Percentiles rank a stretch among this genome's conserved stretches.
Conservation (phyloP, 2,329 filamentous ascomycete species). For the Blastomyces gilchristii region DNA sequence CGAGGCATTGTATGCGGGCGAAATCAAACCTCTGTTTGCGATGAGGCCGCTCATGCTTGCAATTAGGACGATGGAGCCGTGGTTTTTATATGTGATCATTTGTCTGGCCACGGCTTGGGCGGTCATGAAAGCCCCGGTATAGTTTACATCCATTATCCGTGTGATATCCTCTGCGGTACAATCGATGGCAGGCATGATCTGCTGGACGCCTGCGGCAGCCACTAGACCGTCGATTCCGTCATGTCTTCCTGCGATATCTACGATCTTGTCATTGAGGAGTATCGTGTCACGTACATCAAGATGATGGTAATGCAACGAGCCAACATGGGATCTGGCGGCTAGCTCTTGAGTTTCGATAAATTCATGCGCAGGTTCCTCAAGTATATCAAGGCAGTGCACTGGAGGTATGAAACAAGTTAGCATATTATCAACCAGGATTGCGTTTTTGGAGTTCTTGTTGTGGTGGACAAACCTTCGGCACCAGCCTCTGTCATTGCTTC, state of each 20-base stretch:
- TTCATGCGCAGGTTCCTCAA: conserved; percentile 34
- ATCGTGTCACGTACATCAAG: conserved; percentile 40
- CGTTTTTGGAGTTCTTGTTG: background rate
- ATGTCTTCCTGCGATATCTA: conserved; percentile 9
- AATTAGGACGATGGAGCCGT: conserved; percentile 41
- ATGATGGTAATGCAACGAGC: conserved; percentile 35
- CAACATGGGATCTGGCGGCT: conserved; percentile 27
- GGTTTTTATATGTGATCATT: conserved; percentile 11
- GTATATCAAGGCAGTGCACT: conserved; percentile 42
- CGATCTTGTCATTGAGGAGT: conserved; percentile 18
- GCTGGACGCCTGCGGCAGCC: conserved; percentile 36
- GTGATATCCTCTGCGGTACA: conserved; percentile 33
- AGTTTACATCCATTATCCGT: conserved; percentile 41
- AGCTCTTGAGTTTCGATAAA: conserved; percentile 31
- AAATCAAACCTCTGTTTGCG: conserved; percentile 39
- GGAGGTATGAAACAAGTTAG: conserved; percentile 3
- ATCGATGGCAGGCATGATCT: conserved; percentile 33
- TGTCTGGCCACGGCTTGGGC: conserved; percentile 37
- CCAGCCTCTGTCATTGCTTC: conserved; percentile 41
- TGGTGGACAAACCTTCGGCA: conserved; percentile 31
- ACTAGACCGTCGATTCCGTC: conserved; percentile 33
- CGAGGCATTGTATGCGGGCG: conserved; percentile 42
- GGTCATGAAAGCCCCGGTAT: conserved; percentile 40
- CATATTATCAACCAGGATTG: background rate
- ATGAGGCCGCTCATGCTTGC: conserved; percentile 44